A percentile compares a stretch with the other conserved stretches of the same genome.
Evolutionary conservation across 768 basidiomycete genomes (phyloP).

Genomic region (Russula sp.): DNA sequence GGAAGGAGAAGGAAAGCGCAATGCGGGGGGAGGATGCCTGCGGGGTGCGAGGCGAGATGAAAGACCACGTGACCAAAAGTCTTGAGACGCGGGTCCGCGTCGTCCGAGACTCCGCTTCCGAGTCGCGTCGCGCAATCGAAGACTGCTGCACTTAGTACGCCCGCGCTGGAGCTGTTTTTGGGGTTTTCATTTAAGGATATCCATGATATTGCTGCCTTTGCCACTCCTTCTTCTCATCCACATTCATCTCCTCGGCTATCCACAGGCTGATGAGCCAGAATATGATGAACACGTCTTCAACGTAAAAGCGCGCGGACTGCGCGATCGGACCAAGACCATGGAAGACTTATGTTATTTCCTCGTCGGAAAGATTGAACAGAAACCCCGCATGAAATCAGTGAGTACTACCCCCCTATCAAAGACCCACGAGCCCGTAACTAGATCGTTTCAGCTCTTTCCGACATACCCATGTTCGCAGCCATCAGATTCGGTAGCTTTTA

Average conservation of each 20-base stretch:
- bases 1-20: neutral
- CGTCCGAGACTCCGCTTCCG: neutral
- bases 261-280: slow-evolving; percentile 41
- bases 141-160: neutral
- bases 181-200: neutral
- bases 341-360: slow-evolving; percentile 50
- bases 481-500: slow-evolving; percentile 47
- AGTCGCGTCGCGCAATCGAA: slow-evolving; percentile 13
- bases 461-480: slow-evolving; percentile 49
- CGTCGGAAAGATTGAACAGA: slow-evolving; percentile 39
- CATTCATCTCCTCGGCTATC: slow-evolving; percentile 48
- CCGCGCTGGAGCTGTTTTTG: neutral
- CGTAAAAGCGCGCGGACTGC: slow-evolving; percentile 38
- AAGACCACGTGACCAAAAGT: neutral
- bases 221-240: slow-evolving; percentile 47
- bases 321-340: slow-evolving; percentile 46
- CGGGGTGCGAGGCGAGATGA: neutral
- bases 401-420: slow-evolving; percentile 20
- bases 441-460: slow-evolving; percentile 37
- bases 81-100: neutral
- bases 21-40: neutral
- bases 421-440: neutral
- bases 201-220: slow-evolving; percentile 31
- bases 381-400: slow-evolving; percentile 28
- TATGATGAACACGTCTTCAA: slow-evolving; percentile 48